phyloP scores from a whole-genome alignment of 2,329 filamentous ascomycete genomes.

The Fusarium abutilonis region DNA sequence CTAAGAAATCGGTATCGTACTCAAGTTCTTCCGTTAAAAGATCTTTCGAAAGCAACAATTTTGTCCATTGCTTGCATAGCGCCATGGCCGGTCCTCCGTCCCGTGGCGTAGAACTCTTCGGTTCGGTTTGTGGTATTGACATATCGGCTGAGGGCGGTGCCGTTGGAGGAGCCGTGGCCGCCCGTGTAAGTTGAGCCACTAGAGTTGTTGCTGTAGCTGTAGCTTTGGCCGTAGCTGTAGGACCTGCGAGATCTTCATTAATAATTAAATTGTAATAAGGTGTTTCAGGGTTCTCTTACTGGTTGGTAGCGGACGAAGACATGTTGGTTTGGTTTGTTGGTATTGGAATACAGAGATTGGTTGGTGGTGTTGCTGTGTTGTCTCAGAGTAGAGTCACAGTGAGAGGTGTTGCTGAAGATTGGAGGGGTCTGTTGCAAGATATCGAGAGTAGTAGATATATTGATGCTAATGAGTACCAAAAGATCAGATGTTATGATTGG shows the following conservation, averaged over 20 bases:
- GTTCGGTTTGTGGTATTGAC: slow-evolving; percentile 11
- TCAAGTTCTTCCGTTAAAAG: slow-evolving; percentile 7
- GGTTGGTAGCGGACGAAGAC: slow-evolving; percentile 20
- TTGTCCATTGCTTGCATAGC: slow-evolving; percentile 10
- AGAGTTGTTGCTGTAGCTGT: slow-evolving; percentile 6
- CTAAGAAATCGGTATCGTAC: not conserved
- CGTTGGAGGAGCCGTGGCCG: slow-evolving; percentile 14
- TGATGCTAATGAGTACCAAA: not conserved
- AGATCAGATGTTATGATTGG: not conserved
- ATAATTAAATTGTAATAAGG: not conserved
- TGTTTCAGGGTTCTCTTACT: slow-evolving; percentile 12
- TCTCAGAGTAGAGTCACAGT: not conserved
- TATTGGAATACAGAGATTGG: not conserved
- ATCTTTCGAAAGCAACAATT: slow-evolving; percentile 22
- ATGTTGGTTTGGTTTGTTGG: slow-evolving; percentile 17
- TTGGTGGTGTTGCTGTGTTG: slow-evolving; percentile 5
- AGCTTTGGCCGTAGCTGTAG: not conserved
- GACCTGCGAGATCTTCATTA: slow-evolving; percentile 16
- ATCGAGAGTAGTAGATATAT: not conserved
- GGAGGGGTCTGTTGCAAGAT: not conserved
- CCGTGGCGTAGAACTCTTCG: slow-evolving; percentile 29
- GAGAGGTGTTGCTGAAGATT: not conserved
- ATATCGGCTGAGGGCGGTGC: slow-evolving; percentile 24
- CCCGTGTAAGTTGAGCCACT: slow-evolving; percentile 30
- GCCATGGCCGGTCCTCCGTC: slow-evolving; percentile 26